A percentile compares a stretch with the other conserved stretches of the same genome.
Conservation (phyloP, 148 eudicot species). For the Pouteria glomerata region DNA sequence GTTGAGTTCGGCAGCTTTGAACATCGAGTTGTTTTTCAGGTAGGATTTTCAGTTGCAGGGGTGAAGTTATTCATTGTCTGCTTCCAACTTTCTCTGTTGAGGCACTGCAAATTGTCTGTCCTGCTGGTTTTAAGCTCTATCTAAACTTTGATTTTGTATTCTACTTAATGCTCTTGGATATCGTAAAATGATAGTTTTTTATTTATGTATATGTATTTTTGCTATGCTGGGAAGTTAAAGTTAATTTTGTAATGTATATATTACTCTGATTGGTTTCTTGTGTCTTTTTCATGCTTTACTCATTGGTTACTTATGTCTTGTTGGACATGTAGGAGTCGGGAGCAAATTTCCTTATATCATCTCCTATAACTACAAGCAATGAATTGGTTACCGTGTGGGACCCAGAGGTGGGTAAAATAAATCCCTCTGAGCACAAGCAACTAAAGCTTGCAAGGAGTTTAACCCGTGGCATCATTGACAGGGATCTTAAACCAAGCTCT, state of each 20-base stretch:
- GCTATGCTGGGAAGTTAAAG: neutral
- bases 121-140: no score
- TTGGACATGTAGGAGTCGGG: slow-evolving; percentile 72
- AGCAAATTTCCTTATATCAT: slow-evolving; percentile 76
- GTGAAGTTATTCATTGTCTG: neutral
- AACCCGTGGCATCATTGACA: slow-evolving; percentile 87
- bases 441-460: slow-evolving; percentile 91
- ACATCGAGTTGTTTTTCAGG: slow-evolving; percentile 97
- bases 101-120: neutral
- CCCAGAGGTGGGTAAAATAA: slow-evolving; percentile 86
- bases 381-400: slow-evolving; percentile 97
- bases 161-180: neutral
- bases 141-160: neutral
- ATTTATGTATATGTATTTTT: no score
- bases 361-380: slow-evolving; percentile 82
- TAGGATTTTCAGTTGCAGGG: slow-evolving; percentile 17
- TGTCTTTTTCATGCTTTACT: neutral
- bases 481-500: slow-evolving; percentile 93
- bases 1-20: slow-evolving; percentile 95
- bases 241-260: neutral
- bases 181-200: neutral
- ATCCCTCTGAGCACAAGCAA: slow-evolving; percentile 98
- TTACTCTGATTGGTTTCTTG: neutral
- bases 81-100: neutral
- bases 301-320: neutral